Percentiles rank a stretch among this genome's conserved stretches.
These are phyloP conservation scores for Chalciporus pseudorubinellus DNA, from an alignment of 768 basidiomycete species.

Conservation along the genomic window DNA sequence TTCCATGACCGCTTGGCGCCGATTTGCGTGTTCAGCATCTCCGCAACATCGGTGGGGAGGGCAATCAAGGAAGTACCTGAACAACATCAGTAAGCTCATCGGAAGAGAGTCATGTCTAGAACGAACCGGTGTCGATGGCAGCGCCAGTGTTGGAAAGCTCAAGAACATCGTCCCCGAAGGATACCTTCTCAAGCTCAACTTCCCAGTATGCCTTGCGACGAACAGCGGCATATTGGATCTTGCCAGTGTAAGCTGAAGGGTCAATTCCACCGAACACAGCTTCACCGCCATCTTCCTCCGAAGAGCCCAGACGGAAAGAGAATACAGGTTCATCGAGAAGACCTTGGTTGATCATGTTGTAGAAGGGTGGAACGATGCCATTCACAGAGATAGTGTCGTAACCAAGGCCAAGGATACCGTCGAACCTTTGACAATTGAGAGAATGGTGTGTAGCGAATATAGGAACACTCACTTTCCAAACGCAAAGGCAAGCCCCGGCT, in stretches of 20 bases:
- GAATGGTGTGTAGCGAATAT: not conserved
- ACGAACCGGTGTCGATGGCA: constrained; percentile 81
- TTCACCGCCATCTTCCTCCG: constrained; percentile 87
- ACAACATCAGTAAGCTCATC: constrained; percentile 4
- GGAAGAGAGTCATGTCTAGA: not conserved
- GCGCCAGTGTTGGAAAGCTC: constrained; percentile 94
- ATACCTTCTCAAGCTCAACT: constrained; percentile 85
- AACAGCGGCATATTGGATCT: constrained; percentile 83
- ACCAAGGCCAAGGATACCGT: constrained; percentile 91
- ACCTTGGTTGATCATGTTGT: constrained; percentile 81
- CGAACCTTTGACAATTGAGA: constrained; percentile 57
- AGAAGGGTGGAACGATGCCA: constrained; percentile 90
- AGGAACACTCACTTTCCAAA: constrained; percentile 75
- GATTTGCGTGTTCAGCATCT: constrained; percentile 95
- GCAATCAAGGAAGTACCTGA: constrained; percentile 91
- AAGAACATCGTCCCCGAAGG: constrained; percentile 82
- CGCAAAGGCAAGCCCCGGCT: constrained; percentile 96
- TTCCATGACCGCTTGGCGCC: constrained; percentile 95
- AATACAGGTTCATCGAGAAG: constrained; percentile 87
- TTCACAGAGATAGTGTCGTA: constrained; percentile 97
- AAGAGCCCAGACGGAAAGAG: constrained; percentile 87
- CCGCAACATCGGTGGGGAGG: constrained; percentile 90
- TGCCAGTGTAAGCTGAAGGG: constrained; percentile 67
- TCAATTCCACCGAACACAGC: constrained; percentile 93
- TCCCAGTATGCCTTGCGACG: constrained; percentile 98